Base-by-base conservation (phyloP, 2,329 filamentous ascomycete genomes). In the Gaeumannomyces tritici region DNA sequence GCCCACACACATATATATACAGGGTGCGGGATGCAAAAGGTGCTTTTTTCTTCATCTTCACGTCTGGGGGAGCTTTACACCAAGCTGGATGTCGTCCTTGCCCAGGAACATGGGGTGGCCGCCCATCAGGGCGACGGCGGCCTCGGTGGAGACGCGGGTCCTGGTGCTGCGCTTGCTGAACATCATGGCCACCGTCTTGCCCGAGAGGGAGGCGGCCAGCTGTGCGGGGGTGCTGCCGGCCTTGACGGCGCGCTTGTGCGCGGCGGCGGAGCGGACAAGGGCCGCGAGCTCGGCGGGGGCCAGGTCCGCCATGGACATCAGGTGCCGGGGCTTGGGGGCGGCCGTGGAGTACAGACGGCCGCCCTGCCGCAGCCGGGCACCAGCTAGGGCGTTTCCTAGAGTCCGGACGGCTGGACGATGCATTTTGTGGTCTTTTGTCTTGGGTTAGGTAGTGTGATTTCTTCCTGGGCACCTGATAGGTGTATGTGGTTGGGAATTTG, bases 61-160 rank as follows among this genome's bases (percentile, higher is more conserved):
- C 13, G 42, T 24, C 42, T 24, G 55, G 7, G 55, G 28, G 55
- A 56, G 55, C 55, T 82, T 67, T 74, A 90, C 95, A 61, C 95
- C 95, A 26, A 99, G 82, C 75, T 99, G 95, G 65, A 99, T 99
- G 72, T 99, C 95, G 62, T 96, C 89, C 72, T 93, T 95, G 70
- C 93, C 92, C 63, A 99, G 76, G 73, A 99, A 99, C 93, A 99
- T 97, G 27, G 95, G 88, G 70, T 96, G 89, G 0, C 93, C 95
- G 51, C 93, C 92, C 80, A 99, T 83, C 64, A 90, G 80, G n/a
- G 89, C 85, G 51, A 97, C 87, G 15, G 95, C 95, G 9, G 89
- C 89, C 79, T 99, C 95, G 1, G 93, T 97, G 1, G 92, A 96
- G 35, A 99, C 88, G 65, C 95, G 87, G 15, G 95, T 99, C 64